Base-by-base conservation (phyloP, 2,329 filamentous ascomycete genomes). In the Aspergillus neotritici region DNA sequence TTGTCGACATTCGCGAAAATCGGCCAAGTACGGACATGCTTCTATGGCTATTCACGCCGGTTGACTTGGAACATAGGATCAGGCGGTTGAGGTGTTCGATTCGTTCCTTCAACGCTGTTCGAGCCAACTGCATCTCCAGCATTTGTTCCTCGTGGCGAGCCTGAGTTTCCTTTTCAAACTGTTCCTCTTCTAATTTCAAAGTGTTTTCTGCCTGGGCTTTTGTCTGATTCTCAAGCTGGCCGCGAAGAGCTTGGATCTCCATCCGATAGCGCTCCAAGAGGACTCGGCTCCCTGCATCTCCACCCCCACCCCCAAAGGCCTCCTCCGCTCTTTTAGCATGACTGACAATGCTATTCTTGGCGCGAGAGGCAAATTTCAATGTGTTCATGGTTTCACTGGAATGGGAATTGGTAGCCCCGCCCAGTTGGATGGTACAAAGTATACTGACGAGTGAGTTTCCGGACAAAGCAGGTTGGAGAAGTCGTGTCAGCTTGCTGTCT, bases 331-430 rank as follows among this genome's bases (percentile, higher is more conserved):
- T 86, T 75, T 96, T 97, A 29, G 93, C 93, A 68, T 97, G 90
- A 56, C 89, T 96, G 61, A 97, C 84, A 59, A 98, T 95, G 62
- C 86, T 98, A 68, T 98, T 98, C 75, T 95, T 96, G 34, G 93
- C 93, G 57, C 93, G 80, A 9, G 90, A 93, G 2, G 93, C 93
- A 62, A 98, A 98, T 58, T 97, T 98, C 48, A 98, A 74, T 0
- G 93, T 98, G 63, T 95, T 98, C 43, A 98, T 71, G 0, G 91
- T 97, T 68, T 98, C 93, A 13, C 80, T 79, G 0, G 86, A 87
- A 58, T 96, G 87, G 15, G 77, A 86, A 55, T 80, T 84, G 14
- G 83, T 78, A 3, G 82, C 70, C 1, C 85, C 76, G n/a, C 87
- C 87, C 35, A 94, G 84, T 61, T 95, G 87, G 42, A 98, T 93